Evolutionary conservation across 208 protist genomes (phyloP), one percentile per base, ranked within the genome.

Genomic region (Trypanosoma caninum): DNA sequence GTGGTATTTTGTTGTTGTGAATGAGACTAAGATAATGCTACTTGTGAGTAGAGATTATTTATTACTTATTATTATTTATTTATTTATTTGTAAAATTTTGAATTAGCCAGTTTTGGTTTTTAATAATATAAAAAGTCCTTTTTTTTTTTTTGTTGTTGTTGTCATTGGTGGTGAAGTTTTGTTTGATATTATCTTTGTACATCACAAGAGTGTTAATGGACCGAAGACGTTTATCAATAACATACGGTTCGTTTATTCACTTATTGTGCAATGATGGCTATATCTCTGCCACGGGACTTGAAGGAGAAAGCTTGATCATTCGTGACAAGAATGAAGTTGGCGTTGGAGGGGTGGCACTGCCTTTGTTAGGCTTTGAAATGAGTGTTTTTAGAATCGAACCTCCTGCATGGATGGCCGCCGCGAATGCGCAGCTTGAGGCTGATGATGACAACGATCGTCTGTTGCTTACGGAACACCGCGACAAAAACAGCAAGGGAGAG

Each of bases 261-360:
- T 68, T 91, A 28, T 76, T 78, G 44, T 91, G 84, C 64, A 57
- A 65, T 16, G 74, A 91, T 40, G 84, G 84, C n/a, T 91, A 76
- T 62, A 60, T 91, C 11, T 72, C 69, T 16, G 72, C 70, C 1
- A 59, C 72, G 0, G 84, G 84, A 8, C 35, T 87, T 11, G 70
- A 76, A 30, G 69, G 64, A 8, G 74, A 82, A 54, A 71, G 69
- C 3, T 56, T 91, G 0, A 80, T 72, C 55, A 67, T 91, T 9
- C 74, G 76, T 33, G 64, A 59, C 0, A 74, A 71, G 9, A 31
- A 51, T 13, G 38, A 82, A 22, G 52, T 73, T 46, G 72, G 73
- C 20, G 74, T 73, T 0, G 72, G 69, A 20, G 76, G 74, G 34
- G 76, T 80, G 53, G 56, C 50, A 16, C 65, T 86, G 27, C 78